Percentiles rank a stretch among this genome's conserved stretches.
Evolutionary conservation across 2,329 filamentous ascomycete genomes (phyloP).

Genomic region (Colletotrichum aenigma): DNA sequence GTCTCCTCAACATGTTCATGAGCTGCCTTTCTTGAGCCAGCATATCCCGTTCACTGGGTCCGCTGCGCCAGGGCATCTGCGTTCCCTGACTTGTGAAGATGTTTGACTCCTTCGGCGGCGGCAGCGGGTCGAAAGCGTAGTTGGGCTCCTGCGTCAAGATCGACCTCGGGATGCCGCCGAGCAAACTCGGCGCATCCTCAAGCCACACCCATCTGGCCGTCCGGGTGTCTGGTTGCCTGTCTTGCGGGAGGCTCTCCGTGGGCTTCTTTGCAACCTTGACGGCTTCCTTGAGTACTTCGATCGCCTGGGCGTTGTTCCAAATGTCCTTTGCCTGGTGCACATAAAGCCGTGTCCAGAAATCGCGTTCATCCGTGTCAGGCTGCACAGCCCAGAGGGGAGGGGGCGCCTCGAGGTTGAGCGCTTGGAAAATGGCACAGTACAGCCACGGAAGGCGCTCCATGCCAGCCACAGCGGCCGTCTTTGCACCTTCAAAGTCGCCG

Average conservation of each 20-base stretch:
- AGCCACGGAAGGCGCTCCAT: slow-evolving; percentile 84
- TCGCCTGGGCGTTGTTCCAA: slow-evolving; percentile 81
- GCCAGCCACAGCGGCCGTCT: slow-evolving; percentile 66
- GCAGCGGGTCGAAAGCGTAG: slow-evolving; percentile 82
- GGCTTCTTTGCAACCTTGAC: slow-evolving; percentile 59
- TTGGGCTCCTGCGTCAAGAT: slow-evolving; percentile 70
- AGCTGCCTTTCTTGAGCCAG: not conserved
- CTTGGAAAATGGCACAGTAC: slow-evolving; percentile 79
- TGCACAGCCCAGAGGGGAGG: slow-evolving; percentile 82
- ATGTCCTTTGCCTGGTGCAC: slow-evolving; percentile 77
- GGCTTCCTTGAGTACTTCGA: slow-evolving; percentile 70
- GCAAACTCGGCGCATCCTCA: slow-evolving; percentile 74
- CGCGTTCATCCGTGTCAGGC: slow-evolving; percentile 63
- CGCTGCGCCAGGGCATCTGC: slow-evolving; percentile 44
- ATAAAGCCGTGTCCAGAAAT: slow-evolving; percentile 78
- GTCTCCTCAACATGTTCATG: not conserved
- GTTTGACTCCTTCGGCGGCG: slow-evolving; percentile 65
- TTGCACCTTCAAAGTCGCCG: slow-evolving; percentile 65
- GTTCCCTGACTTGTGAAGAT: slow-evolving; percentile 51
- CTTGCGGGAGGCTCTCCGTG: slow-evolving; percentile 40
- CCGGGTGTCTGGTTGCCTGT: slow-evolving; percentile 44
- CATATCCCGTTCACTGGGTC: slow-evolving; percentile 14
- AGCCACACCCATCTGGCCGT: slow-evolving; percentile 80
- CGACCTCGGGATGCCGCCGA: slow-evolving; percentile 69
- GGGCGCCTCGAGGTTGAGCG: slow-evolving; percentile 79